These are phyloP conservation scores for Quercus lobata DNA, from an alignment of 331 rosid genomes.

Conservation along the genomic window DNA sequence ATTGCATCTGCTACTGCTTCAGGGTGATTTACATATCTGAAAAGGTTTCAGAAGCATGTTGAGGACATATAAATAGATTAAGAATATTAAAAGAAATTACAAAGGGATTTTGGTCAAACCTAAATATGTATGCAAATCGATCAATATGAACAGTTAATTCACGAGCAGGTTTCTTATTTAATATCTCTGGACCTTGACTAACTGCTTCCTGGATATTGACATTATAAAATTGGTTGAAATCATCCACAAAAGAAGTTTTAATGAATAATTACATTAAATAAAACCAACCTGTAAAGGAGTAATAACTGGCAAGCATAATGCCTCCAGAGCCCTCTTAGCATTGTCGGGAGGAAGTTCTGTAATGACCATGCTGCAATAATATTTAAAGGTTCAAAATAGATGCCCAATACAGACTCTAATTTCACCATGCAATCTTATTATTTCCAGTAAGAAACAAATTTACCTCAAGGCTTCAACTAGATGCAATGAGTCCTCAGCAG, in stretches of 20 bases:
- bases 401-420: constrained; percentile 4
- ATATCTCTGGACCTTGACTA: constrained; percentile 72
- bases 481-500: constrained; percentile 92
- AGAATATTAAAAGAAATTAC: constrained; percentile 7
- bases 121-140: constrained; percentile 92
- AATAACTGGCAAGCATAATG: constrained; percentile 86
- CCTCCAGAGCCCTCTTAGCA: constrained; percentile 89
- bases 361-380: constrained; percentile 70
- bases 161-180: constrained; percentile 75
- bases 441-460: constrained; percentile 10
- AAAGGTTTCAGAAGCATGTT: constrained; percentile 38
- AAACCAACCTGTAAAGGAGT: constrained; percentile 84
- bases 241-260: constrained; percentile 3
- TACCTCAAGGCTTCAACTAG: constrained; percentile 97
- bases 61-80: not conserved
- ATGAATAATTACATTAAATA: constrained; percentile 9
- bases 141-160: constrained; percentile 96
- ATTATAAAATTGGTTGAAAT: constrained; percentile 21
- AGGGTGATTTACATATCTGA: constrained; percentile 88
- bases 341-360: constrained; percentile 90
- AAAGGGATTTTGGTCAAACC: constrained; percentile 44
- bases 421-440: constrained; percentile 20
- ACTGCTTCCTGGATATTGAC: constrained; percentile 70
- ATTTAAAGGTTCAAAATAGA: constrained; percentile 26
- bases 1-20: constrained; percentile 98